Evolutionary conservation across 805 yeast genomes (phyloP).

Genomic region (Sugiyamaella marilandica): DNA sequence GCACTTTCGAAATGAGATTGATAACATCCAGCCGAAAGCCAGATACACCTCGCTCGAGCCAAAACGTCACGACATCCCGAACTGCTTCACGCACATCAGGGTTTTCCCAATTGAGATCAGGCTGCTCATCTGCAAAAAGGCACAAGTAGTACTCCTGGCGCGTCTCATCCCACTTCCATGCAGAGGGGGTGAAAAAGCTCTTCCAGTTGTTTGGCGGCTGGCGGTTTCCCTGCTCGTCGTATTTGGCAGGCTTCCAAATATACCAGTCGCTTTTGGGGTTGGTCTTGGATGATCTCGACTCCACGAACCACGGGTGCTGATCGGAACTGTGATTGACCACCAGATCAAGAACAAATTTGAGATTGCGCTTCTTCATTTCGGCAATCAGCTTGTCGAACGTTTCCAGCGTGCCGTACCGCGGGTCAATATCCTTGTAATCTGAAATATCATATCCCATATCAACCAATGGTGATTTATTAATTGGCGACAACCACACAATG

Average conservation of each 20-base stretch:
- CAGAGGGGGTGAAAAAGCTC: constrained; percentile 49
- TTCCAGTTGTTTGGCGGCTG: constrained; percentile 56
- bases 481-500: constrained; percentile 54
- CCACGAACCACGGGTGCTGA: constrained; percentile 56
- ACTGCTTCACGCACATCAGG: constrained; percentile 37
- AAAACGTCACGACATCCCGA: constrained; percentile 46
- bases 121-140: constrained; percentile 51
- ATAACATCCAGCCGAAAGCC: constrained; percentile 58
- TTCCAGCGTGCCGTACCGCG: constrained; percentile 49
- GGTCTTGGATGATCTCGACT: constrained; percentile 45
- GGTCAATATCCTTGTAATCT: constrained; percentile 49
- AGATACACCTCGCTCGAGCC: constrained; percentile 52
- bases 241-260: constrained; percentile 50
- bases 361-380: constrained; percentile 45
- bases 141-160: constrained; percentile 54
- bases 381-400: constrained; percentile 47
- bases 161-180: constrained; percentile 52
- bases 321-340: constrained; percentile 56
- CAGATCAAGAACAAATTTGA: constrained; percentile 50
- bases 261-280: constrained; percentile 60
- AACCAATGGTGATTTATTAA: constrained; percentile 54
- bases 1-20: constrained; percentile 48
- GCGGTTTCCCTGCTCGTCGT: constrained; percentile 45
- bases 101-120: constrained; percentile 61
- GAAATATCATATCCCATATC: constrained; percentile 63